A percentile compares a stretch with the other conserved stretches of the same genome.
Conservation (phyloP, 169 alveolate species). For the Theileria luwenshuni region DNA sequence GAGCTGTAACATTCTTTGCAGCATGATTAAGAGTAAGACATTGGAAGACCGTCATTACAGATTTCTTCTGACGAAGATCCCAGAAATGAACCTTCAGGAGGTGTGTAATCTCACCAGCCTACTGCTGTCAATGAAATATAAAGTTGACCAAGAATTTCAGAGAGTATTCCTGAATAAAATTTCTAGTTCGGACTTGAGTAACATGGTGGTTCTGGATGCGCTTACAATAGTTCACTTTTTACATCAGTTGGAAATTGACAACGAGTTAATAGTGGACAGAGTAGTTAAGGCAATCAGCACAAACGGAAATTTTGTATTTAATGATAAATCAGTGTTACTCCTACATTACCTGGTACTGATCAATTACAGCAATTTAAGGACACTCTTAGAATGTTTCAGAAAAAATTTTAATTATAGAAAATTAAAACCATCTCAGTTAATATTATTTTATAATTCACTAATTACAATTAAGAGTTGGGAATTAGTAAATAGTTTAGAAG, state of each 20-base stretch:
- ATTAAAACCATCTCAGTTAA: background rate
- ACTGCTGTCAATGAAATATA: conserved; percentile 27
- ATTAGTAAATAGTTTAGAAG: background rate
- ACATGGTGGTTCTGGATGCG: conserved; percentile 38
- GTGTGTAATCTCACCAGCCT: conserved; percentile 54
- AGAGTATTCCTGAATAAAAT: conserved; percentile 16
- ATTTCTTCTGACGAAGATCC: conserved; percentile 23
- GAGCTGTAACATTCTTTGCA: conserved; percentile 50
- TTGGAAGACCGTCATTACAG: conserved; percentile 20
- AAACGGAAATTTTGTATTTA: conserved; percentile 9
- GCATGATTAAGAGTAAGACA: conserved; percentile 31
- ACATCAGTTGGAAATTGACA: conserved; percentile 20
- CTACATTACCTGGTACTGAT: conserved; percentile 37
- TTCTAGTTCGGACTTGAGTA: background rate
- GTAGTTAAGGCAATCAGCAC: background rate
- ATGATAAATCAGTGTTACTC: conserved; percentile 39
- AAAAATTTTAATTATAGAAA: background rate
- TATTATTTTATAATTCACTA: conserved; percentile 1
- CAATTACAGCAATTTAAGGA: background rate
- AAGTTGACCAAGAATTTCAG: conserved; percentile 14
- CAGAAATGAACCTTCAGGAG: conserved; percentile 63
- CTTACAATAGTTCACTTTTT: conserved; percentile 49
- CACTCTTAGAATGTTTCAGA: background rate
- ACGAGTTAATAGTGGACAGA: conserved; percentile 10
- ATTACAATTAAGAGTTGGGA: background rate